These are phyloP conservation scores for Cladosporium sp. DNA, from an alignment of 2,329 filamentous ascomycete species.

Conservation along the genomic window DNA sequence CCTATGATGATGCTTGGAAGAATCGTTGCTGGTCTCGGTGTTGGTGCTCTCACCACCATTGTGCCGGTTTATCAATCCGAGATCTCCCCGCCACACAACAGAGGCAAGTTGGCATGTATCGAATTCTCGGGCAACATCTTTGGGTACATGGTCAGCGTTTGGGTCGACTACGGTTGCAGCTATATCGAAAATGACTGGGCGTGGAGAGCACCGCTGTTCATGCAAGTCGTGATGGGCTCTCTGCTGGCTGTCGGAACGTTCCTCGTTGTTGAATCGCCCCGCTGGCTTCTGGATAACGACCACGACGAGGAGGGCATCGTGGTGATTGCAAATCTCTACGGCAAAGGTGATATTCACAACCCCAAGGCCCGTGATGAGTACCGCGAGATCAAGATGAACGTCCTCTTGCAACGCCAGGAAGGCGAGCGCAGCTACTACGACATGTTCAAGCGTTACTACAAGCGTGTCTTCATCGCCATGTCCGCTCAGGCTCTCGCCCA, in stretches of 20 bases:
- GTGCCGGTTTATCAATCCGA: conserved; percentile 52
- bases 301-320: conserved; percentile 98
- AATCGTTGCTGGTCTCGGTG: conserved; percentile 48
- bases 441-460: conserved; percentile 91
- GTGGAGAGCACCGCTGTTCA: conserved; percentile 82
- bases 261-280: conserved; percentile 92
- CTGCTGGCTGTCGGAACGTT: conserved; percentile 81
- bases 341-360: conserved; percentile 91
- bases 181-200: conserved; percentile 80
- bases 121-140: conserved; percentile 97
- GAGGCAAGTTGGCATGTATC: conserved; percentile 92
- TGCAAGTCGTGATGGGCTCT: conserved; percentile 93
- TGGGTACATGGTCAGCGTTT: conserved; percentile 92
- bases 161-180: conserved; percentile 97
- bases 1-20: conserved; percentile 68
- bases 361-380: conserved; percentile 90
- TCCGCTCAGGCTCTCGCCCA: conserved; percentile 93
- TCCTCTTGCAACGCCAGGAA: conserved; percentile 87
- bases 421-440: conserved; percentile 86
- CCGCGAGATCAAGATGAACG: conserved; percentile 98
- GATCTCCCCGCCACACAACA: conserved; percentile 85
- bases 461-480: conserved; percentile 97
- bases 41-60: conserved; percentile 47
- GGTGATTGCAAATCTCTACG: conserved; percentile 95
- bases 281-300: conserved; percentile 96